Base-by-base conservation (phyloP, 2,329 filamentous ascomycete species). In the Paecilomyces fulvus region DNA sequence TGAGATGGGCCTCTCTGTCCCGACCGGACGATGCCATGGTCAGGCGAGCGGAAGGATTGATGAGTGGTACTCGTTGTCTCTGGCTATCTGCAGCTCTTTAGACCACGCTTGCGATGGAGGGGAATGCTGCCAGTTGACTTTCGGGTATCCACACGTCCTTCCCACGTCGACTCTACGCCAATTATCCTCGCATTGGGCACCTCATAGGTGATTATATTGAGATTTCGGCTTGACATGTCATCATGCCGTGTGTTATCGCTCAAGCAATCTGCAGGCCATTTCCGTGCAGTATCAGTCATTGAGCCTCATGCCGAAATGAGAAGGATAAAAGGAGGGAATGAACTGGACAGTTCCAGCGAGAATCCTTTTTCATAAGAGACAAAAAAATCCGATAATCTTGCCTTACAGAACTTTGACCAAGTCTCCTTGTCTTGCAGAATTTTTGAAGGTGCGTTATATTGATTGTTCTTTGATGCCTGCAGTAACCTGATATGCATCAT, bases 1-100 rank as follows among this genome's bases (percentile, higher is more conserved):
- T 20, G 14, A n/a, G n/a, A 17, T 43, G 37, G 14, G n/a, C 37
- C 37, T 17, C 8, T 43, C 14, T 17, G 5, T 17, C n/a, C 37
- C 14, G 37, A 9, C 17, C 37, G 37, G 37, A 43, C 14, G n/a
- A 17, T 43, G 17, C 37, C n/a, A 17, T 9, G 37, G 37, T 43
- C 37, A 43, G 37, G 37, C 14, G 37, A n/a, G 37, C 9, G 17
- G 17, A 9, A 12, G n/a, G 8, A 43, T 43, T 17, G n/a, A 49
- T 28, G 48, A 28, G 10, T 25, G 21, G 17, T 28, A 25, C 25
- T 60, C 61, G 63, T 63, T 62, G 63, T 31, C 10, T 51, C 30
- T 37, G 23, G 51, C n/a, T 37, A 53, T 53, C 25, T 43, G 21
- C 37, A 43, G 53, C 37, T 50, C 37, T n/a, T 49, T 28, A 28